Evolutionary conservation across 208 protist genomes (phyloP).

Genomic region (Leishmania aethiopica): DNA sequence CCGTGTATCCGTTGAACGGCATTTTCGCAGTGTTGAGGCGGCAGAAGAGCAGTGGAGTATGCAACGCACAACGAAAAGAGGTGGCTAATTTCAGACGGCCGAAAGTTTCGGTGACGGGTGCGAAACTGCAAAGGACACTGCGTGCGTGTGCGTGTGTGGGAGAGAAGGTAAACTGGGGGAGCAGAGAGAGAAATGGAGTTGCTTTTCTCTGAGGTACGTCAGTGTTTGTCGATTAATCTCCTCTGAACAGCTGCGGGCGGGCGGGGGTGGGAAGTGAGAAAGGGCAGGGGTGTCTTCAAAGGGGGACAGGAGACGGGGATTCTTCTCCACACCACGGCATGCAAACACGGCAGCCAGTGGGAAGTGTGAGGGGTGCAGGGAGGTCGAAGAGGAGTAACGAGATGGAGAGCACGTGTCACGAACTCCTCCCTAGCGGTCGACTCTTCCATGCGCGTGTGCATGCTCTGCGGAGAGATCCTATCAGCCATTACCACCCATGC

Average conservation of each 20-base stretch:
- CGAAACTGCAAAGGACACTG: background rate
- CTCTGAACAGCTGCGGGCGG: background rate
- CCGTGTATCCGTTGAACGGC: conserved; percentile 54
- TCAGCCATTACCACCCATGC: too few species aligned
- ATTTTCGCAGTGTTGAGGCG: conserved; percentile 8
- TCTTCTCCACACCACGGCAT: too few species aligned
- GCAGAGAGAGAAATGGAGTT: background rate
- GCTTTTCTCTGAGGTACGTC: background rate
- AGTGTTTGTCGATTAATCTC: background rate
- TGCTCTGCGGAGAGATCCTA: too few species aligned
- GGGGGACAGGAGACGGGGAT: too few species aligned
- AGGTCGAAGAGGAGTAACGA: too few species aligned
- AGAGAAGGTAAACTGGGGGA: background rate
- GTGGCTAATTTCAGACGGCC: background rate
- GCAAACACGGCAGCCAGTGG: too few species aligned
- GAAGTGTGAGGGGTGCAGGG: too few species aligned
- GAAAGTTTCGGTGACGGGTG: background rate
- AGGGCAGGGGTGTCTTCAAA: too few species aligned
- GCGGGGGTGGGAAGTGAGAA: background rate
- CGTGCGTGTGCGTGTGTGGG: background rate
- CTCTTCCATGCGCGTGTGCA: too few species aligned
- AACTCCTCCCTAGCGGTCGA: too few species aligned
- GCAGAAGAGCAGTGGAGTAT: background rate
- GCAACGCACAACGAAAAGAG: background rate
- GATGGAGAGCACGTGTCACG: too few species aligned